Evolutionary conservation across 257 asterid species (phyloP).

Genomic region (Euphrasia confusa): DNA sequence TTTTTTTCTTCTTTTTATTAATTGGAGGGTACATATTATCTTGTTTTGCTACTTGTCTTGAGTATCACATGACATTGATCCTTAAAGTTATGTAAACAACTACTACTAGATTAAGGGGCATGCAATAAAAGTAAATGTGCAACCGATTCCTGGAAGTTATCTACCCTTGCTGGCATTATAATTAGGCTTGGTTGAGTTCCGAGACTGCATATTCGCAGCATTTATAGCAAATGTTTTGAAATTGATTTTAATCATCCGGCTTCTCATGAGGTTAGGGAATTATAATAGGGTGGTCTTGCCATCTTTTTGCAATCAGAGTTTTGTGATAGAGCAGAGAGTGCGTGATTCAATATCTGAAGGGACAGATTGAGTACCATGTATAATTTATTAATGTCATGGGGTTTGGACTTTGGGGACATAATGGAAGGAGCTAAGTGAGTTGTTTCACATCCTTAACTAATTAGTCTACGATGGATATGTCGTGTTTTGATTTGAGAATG

Average conservation of each 20-base stretch:
- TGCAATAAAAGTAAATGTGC: slow-evolving; percentile 14
- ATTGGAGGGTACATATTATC: slow-evolving; percentile 13
- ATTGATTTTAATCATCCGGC: slow-evolving; percentile 1
- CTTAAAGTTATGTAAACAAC: slow-evolving; percentile 7
- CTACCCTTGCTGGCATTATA: neutral
- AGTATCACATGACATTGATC: slow-evolving; percentile 1
- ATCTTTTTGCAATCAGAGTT: slow-evolving; percentile 7
- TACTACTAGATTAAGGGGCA: slow-evolving; percentile 1
- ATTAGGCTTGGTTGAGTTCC: neutral
- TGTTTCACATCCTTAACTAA: neutral
- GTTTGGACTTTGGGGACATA: neutral
- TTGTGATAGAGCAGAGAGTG: neutral
- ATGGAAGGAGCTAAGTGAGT: neutral
- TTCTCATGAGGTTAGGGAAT: slow-evolving; percentile 1
- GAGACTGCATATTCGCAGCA: slow-evolving; percentile 5
- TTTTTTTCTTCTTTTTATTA: neutral
- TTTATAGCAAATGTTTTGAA: slow-evolving; percentile 5
- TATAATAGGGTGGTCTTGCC: slow-evolving; percentile 2
- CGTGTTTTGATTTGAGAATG: too few relatives aligned
- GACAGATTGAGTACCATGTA: slow-evolving; percentile 11
- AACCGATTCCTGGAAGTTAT: neutral
- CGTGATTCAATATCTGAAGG: neutral
- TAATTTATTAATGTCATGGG: neutral
- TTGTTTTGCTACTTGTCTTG: slow-evolving; percentile 14
- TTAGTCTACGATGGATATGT: neutral